Conservation (phyloP, 2,329 filamentous ascomycete species). For the Aspergillus hiratsukae region DNA sequence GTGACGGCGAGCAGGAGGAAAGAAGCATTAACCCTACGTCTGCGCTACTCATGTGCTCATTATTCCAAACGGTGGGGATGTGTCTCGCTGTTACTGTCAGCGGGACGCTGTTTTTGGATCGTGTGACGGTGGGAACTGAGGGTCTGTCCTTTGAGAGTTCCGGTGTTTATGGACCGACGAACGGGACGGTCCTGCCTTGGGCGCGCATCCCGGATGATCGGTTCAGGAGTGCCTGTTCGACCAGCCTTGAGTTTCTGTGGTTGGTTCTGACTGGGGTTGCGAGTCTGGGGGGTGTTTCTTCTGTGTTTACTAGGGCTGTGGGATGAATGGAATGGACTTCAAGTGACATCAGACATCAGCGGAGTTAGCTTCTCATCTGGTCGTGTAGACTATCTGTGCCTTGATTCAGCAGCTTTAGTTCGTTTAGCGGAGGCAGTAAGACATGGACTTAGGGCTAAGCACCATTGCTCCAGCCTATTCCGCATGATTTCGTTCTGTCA, state of each 20-base stretch:
- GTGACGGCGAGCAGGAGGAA: background rate
- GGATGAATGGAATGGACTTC: background rate
- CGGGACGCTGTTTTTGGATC: conserved; percentile 40
- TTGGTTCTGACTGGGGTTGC: conserved; percentile 22
- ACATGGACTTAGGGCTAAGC: background rate
- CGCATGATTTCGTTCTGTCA: too few species aligned
- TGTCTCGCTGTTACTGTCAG: conserved; percentile 41
- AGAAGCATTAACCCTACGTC: conserved; percentile 2
- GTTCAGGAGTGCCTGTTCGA: conserved; percentile 13
- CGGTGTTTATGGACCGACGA: conserved; percentile 13
- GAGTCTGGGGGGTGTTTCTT: conserved; percentile 19
- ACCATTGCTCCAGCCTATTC: too few species aligned
- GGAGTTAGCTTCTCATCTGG: too few species aligned
- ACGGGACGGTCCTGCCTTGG: conserved; percentile 13
- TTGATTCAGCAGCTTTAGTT: background rate
- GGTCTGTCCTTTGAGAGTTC: conserved; percentile 4
- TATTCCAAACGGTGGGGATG: conserved; percentile 42
- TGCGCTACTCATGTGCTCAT: conserved; percentile 37
- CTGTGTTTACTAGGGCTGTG: background rate
- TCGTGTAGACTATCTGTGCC: background rate
- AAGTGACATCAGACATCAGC: too few species aligned
- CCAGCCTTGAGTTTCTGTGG: conserved; percentile 24
- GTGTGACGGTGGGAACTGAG: conserved; percentile 29
- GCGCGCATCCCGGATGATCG: conserved; percentile 12
- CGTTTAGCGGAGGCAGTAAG: background rate